Evolutionary conservation across 139 green algal species (phyloP).

Genomic region (Chlorokybus atmophyticus): DNA sequence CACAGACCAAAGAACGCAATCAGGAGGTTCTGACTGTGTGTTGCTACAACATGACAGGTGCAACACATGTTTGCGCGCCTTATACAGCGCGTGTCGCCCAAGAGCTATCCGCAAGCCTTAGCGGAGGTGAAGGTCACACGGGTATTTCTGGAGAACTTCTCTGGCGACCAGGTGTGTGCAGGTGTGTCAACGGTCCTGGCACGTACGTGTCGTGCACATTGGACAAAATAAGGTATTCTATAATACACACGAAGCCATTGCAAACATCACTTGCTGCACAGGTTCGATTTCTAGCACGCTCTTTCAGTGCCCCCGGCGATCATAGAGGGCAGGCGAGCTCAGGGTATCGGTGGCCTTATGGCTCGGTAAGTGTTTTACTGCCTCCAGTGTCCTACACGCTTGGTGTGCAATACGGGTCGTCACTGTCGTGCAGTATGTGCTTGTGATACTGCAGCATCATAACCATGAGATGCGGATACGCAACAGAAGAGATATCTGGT

Average conservation of each 20-base stretch:
- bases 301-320: conserved; percentile 74
- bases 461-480: too few species aligned
- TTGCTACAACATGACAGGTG: conserved; percentile 1
- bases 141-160: conserved; percentile 93
- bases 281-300: conserved; percentile 77
- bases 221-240: too few species aligned
- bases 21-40: not conserved
- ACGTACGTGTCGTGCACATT: too few species aligned
- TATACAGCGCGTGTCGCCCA: conserved; percentile 79
- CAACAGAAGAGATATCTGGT: too few species aligned
- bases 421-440: not conserved
- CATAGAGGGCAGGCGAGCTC: conserved; percentile 70
- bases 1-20: not conserved
- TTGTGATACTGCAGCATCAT: too few species aligned
- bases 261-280: conserved; percentile 31
- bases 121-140: conserved; percentile 73
- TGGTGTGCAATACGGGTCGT: too few species aligned
- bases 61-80: conserved; percentile 71
- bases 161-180: conserved; percentile 72
- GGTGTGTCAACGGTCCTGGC: too few species aligned
- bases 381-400: not conserved
- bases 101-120: conserved; percentile 63
- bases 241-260: too few species aligned
- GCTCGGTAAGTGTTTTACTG: conserved; percentile 12
- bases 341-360: conserved; percentile 77